A percentile compares a stretch with the other conserved stretches of the same genome.
Evolutionary conservation across 2,329 filamentous ascomycete genomes (phyloP).

Genomic region (Aspergillus quadricinctus): DNA sequence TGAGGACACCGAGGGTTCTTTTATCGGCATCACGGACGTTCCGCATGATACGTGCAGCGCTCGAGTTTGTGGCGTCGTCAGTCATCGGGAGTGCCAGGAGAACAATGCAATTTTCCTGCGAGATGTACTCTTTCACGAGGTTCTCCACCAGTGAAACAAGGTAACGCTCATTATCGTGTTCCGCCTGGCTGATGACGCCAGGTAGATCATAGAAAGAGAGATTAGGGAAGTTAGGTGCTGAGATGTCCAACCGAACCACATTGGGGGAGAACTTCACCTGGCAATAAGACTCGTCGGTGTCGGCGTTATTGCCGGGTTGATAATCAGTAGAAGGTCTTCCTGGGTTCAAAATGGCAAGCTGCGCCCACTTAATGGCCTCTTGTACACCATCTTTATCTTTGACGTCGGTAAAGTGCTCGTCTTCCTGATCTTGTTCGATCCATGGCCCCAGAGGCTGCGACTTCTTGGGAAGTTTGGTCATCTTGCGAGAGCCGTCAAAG

Average conservation of each 20-base stretch:
- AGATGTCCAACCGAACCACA: constrained; percentile 70
- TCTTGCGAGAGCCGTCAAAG: constrained; percentile 39
- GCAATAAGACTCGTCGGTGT: constrained; percentile 26
- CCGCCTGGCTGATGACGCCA: constrained; percentile 70
- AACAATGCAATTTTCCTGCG: constrained; percentile 66
- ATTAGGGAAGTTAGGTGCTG: constrained; percentile 64
- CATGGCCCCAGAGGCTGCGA: constrained; percentile 62
- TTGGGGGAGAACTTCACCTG: constrained; percentile 76
- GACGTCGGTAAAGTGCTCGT: constrained; percentile 60
- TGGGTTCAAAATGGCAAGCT: constrained; percentile 72
- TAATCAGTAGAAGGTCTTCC: constrained; percentile 50
- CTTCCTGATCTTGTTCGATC: constrained; percentile 47
- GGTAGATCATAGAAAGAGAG: constrained; percentile 83
- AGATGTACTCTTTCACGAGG: constrained; percentile 66
- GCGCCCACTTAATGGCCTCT: constrained; percentile 66
- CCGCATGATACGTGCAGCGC: constrained; percentile 62
- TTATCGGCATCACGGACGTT: constrained; percentile 49
- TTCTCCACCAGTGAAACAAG: constrained; percentile 69
- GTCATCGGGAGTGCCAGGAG: constrained; percentile 76
- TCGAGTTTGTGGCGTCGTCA: constrained; percentile 70
- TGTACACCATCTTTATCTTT: constrained; percentile 61
- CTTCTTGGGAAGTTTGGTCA: constrained; percentile 47
- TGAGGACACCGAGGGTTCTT: constrained; percentile 71
- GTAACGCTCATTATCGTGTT: constrained; percentile 60
- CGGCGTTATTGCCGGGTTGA: constrained; percentile 46